A percentile compares a stretch with the other conserved stretches of the same genome.
phyloP scores from a whole-genome alignment of 2,329 filamentous ascomycete species.

The Cladophialophora carrionii region DNA sequence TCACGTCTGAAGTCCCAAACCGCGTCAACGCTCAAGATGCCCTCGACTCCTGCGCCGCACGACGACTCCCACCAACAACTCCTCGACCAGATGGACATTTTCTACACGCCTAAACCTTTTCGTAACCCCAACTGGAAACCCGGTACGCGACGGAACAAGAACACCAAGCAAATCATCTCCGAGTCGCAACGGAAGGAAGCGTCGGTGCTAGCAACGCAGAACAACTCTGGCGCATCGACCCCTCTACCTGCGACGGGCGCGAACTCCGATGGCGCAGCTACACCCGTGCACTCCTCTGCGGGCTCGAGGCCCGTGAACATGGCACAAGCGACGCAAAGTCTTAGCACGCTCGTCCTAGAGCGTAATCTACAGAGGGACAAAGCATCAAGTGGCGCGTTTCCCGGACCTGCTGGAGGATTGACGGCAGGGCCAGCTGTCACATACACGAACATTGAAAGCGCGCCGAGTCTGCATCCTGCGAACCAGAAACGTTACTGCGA shows the following conservation, averaged over 20 bases:
- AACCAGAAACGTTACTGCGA: constrained; percentile 92
- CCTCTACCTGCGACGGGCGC: constrained; percentile 52
- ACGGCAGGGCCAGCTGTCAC: constrained; percentile 69
- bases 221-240: constrained; percentile 78
- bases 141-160: constrained; percentile 95
- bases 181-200: constrained; percentile 87
- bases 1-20: neutral
- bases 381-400: constrained; percentile 21
- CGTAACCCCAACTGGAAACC: constrained; percentile 89
- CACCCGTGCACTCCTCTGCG: constrained; percentile 39
- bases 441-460: constrained; percentile 95
- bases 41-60: constrained; percentile 61
- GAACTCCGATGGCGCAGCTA: constrained; percentile 49
- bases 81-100: constrained; percentile 89
- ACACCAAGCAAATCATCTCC: constrained; percentile 92
- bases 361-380: constrained; percentile 61
- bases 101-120: constrained; percentile 82
- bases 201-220: constrained; percentile 80
- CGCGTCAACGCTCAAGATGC: constrained; percentile 50
- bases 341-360: constrained; percentile 86
- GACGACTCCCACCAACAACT: constrained; percentile 83
- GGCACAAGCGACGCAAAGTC: constrained; percentile 82
- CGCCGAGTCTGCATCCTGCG: constrained; percentile 76
- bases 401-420: constrained; percentile 5
- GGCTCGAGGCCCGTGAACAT: constrained; percentile 67